Base-by-base conservation (phyloP, 2,329 filamentous ascomycete species). In the Colletotrichum siamense region DNA sequence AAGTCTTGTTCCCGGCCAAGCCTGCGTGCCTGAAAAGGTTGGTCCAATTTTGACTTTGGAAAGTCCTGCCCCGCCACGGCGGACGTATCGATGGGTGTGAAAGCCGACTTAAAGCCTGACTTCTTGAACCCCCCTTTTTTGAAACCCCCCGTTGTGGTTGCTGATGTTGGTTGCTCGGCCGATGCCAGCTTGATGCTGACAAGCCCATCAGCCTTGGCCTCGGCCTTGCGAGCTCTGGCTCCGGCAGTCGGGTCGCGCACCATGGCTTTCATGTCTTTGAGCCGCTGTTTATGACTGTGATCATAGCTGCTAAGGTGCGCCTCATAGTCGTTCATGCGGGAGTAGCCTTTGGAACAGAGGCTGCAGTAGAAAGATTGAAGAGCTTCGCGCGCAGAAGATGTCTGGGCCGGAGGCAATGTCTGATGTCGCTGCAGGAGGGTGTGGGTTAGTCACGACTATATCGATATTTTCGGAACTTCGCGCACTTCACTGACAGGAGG, bases 271-370 rank as follows among this genome's bases (percentile, higher is more conserved):
- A 96, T 96, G 81, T 97, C 95, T 85, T 95, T 95, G 75, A 96
- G 91, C 66, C 95, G 94, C 87, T 98, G 96, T 84, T 96, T 96
- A 86, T 99, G 97, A 80, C 95, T 95, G 86, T 99, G 97, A 83
- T 99, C 97, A 85, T 99, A 99, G 81, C 95, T 97, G 78, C 93
- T 93, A 73, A 98, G 95, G 84, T 99, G 97, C 9, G 96, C 94
- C 85, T 99, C 96, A 84, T 98, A 98, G 84, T 99, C 96, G 83
- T 98, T 96, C 90, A 98, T 96, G 72, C 97, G 95, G 3, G 94
- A 93, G 86, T 99, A 99, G 81, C 96, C 96, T 87, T 99, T 99
- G 78, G 94, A 93, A 88, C 97, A 99, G 71, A 99, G 91, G 55
- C 93, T 91, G 88, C 94, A 98, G 87, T 95, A 96, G 86, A 98